These are phyloP conservation scores for Oenanthe javanica DNA, from an alignment of 140 eudicot genomes.

Conservation along the genomic window DNA sequence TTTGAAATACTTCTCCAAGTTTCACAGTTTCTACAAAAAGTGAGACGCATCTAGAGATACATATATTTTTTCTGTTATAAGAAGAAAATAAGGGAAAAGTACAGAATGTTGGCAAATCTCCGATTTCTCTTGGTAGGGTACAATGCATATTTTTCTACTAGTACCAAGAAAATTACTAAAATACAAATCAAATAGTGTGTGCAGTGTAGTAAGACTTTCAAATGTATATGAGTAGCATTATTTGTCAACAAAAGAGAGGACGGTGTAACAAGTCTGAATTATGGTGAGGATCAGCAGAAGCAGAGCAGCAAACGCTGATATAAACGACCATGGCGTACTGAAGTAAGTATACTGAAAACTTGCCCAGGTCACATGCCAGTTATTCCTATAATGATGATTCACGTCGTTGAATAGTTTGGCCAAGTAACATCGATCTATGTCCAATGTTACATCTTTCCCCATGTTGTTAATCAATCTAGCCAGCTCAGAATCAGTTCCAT, in stretches of 20 bases:
- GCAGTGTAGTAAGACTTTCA: not conserved
- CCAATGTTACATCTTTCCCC: conserved; percentile 66
- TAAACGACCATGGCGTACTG: conserved; percentile 48
- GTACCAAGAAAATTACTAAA: too few species aligned
- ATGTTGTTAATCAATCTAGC: conserved; percentile 57
- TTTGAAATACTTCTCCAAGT: too few species aligned
- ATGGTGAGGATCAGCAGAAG: conserved; percentile 50
- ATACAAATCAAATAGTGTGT: not conserved
- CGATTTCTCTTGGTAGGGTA: not conserved
- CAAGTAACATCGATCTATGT: conserved; percentile 48
- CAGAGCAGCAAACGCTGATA: conserved; percentile 45
- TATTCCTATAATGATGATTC: conserved; percentile 29
- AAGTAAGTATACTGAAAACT: conserved; percentile 50
- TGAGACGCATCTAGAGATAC: too few species aligned
- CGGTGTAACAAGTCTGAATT: conserved; percentile 52
- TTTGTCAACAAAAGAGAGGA: conserved; percentile 18
- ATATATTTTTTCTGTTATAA: too few species aligned
- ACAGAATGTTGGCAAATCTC: not conserved
- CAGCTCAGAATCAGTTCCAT: conserved; percentile 73
- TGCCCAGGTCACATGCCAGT: conserved; percentile 50
- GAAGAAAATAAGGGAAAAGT: too few species aligned
- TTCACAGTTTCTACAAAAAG: too few species aligned
- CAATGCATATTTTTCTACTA: not conserved
- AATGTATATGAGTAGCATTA: not conserved
- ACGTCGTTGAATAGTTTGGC: conserved; percentile 45